A percentile compares a stretch with the other conserved stretches of the same genome.
Evolutionary conservation across 2,329 filamentous ascomycete genomes (phyloP).

Genomic region (Boeremia exigua): DNA sequence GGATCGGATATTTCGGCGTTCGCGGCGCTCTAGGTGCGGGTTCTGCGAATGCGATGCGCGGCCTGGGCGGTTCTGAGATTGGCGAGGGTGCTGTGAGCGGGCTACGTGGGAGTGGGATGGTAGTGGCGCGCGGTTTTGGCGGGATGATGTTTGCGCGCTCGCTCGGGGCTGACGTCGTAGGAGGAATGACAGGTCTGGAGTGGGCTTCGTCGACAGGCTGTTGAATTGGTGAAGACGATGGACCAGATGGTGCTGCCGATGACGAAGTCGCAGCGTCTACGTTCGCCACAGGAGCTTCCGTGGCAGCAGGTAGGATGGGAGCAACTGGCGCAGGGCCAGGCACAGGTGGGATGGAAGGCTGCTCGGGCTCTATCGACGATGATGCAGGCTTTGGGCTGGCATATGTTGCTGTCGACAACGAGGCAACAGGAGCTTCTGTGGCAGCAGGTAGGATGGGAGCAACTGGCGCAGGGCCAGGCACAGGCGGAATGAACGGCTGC

Average conservation of each 20-base stretch:
- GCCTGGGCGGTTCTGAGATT: conserved; percentile 1
- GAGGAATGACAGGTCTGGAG: conserved; percentile 4
- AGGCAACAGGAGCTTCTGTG: no score
- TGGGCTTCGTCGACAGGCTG: conserved; percentile 1
- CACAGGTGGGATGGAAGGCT: conserved; percentile 8
- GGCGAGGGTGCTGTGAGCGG: conserved; percentile 24
- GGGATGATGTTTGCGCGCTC: conserved; percentile 9
- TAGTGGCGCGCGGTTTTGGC: conserved; percentile 21
- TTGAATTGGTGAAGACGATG: conserved; percentile 8
- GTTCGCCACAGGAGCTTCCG: not conserved
- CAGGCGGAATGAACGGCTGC: conserved; percentile 7
- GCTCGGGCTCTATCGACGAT: conserved; percentile 1
- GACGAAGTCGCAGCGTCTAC: not conserved
- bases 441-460: conserved; percentile 9
- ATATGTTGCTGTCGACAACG: no score
- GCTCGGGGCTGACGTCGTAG: conserved; percentile 7
- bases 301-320: conserved; percentile 6
- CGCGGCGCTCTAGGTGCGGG: conserved; percentile 13
- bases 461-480: conserved; percentile 13
- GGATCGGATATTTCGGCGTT: conserved; percentile 11
- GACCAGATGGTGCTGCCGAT: not conserved
- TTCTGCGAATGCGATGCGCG: conserved; percentile 8
- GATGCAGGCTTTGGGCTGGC: not conserved
- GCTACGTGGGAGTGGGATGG: conserved; percentile 33
- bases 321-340: conserved; percentile 15